A percentile compares a stretch with the other conserved stretches of the same genome.
Evolutionary conservation across 1,284 basidiomycete genomes (phyloP).

Genomic region (Trichosporon sp.): DNA sequence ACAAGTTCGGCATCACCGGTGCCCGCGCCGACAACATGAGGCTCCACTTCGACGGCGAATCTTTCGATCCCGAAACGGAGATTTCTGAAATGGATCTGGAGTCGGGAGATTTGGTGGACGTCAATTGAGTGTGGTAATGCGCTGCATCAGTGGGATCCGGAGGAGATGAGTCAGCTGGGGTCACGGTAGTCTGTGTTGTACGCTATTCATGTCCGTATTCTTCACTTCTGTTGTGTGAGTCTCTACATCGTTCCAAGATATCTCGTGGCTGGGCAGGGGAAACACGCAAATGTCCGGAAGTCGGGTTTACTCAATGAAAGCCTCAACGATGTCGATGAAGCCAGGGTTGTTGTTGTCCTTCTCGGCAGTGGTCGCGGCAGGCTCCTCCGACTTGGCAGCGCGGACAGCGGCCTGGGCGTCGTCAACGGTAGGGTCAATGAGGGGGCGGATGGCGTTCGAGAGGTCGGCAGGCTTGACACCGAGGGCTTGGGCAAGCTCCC

Average conservation of each 20-base stretch:
- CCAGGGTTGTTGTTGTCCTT: conserved; percentile 37
- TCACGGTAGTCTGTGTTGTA: conserved; percentile 8
- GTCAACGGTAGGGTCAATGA: conserved; percentile 54
- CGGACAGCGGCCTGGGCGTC: conserved; percentile 46
- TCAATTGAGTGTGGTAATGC: background rate
- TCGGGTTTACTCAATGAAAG: conserved; percentile 48
- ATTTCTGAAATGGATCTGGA: conserved; percentile 41
- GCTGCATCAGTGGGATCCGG: background rate
- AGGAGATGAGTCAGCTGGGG: background rate
- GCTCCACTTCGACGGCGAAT: conserved; percentile 40
- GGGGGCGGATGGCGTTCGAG: conserved; percentile 51
- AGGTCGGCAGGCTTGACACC: conserved; percentile 55
- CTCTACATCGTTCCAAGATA: background rate
- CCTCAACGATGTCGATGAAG: conserved; percentile 51
- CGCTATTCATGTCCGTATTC: conserved; percentile 1
- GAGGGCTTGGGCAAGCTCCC: conserved; percentile 49
- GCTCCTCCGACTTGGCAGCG: conserved; percentile 38
- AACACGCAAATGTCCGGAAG: background rate
- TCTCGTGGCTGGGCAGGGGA: background rate
- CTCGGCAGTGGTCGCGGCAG: conserved; percentile 27
- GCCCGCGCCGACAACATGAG: conserved; percentile 28
- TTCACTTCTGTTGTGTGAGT: background rate
- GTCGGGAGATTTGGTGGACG: conserved; percentile 42
- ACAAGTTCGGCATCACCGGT: conserved; percentile 21
- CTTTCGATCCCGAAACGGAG: conserved; percentile 26